Evolutionary conservation across 2,329 filamentous ascomycete species (phyloP).

Genomic region (Neonectria sp.): DNA sequence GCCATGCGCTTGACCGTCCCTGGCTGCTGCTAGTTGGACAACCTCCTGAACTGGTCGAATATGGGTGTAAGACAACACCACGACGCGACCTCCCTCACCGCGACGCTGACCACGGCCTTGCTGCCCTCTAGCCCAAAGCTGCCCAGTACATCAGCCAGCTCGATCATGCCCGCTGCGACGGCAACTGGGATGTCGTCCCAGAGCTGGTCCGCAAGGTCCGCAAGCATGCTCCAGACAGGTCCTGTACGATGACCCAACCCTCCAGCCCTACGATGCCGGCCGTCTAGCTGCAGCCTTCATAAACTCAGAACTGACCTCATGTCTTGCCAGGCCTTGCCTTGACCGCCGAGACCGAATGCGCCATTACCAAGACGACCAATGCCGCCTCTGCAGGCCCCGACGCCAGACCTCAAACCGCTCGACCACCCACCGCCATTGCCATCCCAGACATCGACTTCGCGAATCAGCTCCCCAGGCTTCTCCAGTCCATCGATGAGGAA

Average conservation of each 20-base stretch:
- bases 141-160: conserved; percentile 85
- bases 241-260: conserved; percentile 73
- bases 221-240: conserved; percentile 90
- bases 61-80: conserved; percentile 54
- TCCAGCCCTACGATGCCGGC: conserved; percentile 15
- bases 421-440: conserved; percentile 59
- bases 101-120: conserved; percentile 42
- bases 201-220: conserved; percentile 94
- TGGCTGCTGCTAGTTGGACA: conserved; percentile 45
- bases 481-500: conserved; percentile 72
- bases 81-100: conserved; percentile 16
- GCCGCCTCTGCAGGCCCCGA: conserved; percentile 46
- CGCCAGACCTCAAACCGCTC: conserved; percentile 43
- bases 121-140: conserved; percentile 75
- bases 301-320: conserved; percentile 28
- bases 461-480: conserved; percentile 64
- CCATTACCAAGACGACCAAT: conserved; percentile 70
- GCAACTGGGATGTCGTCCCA: conserved; percentile 87
- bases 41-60: conserved; percentile 51
- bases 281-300: conserved; percentile 16
- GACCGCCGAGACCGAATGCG: conserved; percentile 78
- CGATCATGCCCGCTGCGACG: conserved; percentile 89
- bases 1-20: conserved; percentile 44
- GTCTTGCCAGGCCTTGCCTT: conserved; percentile 73
- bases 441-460: conserved; percentile 62